Conservation (phyloP, 2,329 filamentous ascomycete species). For the Phyllosticta citriasiana region DNA sequence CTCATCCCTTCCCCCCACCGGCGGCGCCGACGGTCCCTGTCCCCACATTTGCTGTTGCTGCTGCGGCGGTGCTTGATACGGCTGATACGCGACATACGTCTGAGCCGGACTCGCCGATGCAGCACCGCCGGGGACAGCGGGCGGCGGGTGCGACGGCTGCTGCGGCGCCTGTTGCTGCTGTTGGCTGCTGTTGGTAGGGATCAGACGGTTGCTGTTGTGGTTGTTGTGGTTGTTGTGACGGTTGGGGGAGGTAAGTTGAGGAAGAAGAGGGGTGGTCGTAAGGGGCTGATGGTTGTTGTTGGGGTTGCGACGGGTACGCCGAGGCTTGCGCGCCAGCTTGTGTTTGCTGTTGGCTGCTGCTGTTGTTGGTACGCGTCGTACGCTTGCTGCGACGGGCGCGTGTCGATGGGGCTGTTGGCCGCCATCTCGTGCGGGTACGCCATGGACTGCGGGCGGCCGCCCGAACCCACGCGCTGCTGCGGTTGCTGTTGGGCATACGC, state of each 20-base stretch:
- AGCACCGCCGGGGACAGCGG: conserved; percentile 9
- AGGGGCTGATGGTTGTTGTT: conserved; percentile 14
- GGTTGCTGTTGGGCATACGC: conserved; percentile 23
- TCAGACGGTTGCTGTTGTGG: conserved; percentile 13
- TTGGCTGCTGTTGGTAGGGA: conserved; percentile 21
- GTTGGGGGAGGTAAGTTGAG: conserved; percentile 10
- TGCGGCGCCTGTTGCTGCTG: conserved; percentile 5
- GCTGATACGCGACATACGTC: conserved; percentile 17
- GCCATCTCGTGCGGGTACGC: conserved; percentile 37
- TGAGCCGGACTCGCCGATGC: conserved; percentile 1
- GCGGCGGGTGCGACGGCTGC: conserved; percentile 17
- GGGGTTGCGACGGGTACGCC: conserved; percentile 20
- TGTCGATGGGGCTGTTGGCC: conserved; percentile 36
- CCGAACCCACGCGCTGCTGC: conserved; percentile 26
- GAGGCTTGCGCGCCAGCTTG: conserved; percentile 14
- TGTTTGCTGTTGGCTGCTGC: conserved; percentile 14
- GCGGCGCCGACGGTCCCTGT: conserved; percentile 17
- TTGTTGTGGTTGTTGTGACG: conserved; percentile 13
- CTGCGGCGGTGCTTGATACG: conserved; percentile 18
- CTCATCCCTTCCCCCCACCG: conserved; percentile 20
- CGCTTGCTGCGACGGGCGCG: conserved; percentile 24
- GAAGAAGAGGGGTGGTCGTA: conserved; percentile 1
- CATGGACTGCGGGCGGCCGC: conserved; percentile 27
- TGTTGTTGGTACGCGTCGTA: conserved; percentile 14
- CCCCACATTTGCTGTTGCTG: conserved; percentile 5